Evolutionary conservation across 2,329 filamentous ascomycete species (phyloP), one percentile per base, ranked within the genome.

Genomic region (Akanthomyces uredinophilus): DNA sequence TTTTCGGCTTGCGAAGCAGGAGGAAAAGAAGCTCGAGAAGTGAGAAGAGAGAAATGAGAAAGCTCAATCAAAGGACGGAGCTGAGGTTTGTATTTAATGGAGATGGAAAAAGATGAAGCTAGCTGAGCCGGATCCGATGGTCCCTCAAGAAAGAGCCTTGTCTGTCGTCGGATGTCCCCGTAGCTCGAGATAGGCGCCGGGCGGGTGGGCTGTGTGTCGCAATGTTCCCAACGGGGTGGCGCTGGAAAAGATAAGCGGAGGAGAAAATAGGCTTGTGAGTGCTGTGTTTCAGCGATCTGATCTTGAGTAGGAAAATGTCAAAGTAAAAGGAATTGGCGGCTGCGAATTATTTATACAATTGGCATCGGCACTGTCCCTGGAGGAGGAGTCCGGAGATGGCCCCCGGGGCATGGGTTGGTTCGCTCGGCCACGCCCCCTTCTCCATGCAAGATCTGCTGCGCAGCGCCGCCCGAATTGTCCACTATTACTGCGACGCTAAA

Each of bases 111-210:
- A 47, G 1, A 22, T 46, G 41, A 54, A 43, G 49, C 16, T 53
- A 29, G 43, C 44, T 44, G 60, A 50, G 22, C 37, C 32, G 50
- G 58, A 54, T 60, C 27, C 13, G 50, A 54, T 32, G 58, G 43
- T 11, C 32, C 27, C 49, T 44, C n/a, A n/a, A n/a, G n/a, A n/a
- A 22, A 24, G 6, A 60, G 46, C 37, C 57, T 49, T 61, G 59
- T 20, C 54, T 53, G 7, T 54, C 22, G 32, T 61, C 59, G 59
- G 59, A 54, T 61, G 29, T 61, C 50, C 22, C 58, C 58, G 59
- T 49, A 37, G 49, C 41, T 53, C 53, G 24, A 39, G 44, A 39
- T 50, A 50, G 32, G 32, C 29, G 32, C 29, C 54, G 2, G 54
- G 8, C 32, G 27, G 18, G 47, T 35, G 44, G 20, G 44, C 44